Evolutionary conservation across 306 rosid genomes (phyloP), one percentile per base, ranked within the genome.

Genomic region (Ormosia semicastrata): DNA sequence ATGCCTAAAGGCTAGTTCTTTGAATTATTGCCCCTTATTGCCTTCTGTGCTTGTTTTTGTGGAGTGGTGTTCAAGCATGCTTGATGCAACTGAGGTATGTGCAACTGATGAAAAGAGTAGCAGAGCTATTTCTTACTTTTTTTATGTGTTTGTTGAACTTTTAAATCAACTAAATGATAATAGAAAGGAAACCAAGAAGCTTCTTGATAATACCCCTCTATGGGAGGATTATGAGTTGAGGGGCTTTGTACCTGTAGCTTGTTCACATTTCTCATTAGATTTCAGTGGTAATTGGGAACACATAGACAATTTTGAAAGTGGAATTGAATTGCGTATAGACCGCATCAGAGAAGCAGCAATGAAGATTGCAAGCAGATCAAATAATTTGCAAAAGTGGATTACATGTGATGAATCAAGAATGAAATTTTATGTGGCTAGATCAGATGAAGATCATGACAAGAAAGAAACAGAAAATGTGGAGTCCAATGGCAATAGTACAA

Each of bases 141-240:
- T 91, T 66, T 87, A 82, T 63, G 83, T 78, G 71, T 87, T 88
- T 72, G 62, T 81, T 64, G 83, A 86, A 66, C 97, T 96, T 70
- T 77, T 89, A 7, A 81, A 82, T 84, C 79, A 52, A 69, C 60
- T 91, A 50, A 82, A 68, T 47, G 79, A 40, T 41, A 41, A 76
- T 14, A 83, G 66, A 15, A 75, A 62, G 58, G 91, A 82, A 73
- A 82, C 81, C 64, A 47, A 37, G 57, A 82, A 66, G 59, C 85
- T 47, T 80, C 56, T 81, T 9, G 83, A 81, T 76, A 66, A 62
- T 73, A 75, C 76, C 58, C 92, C 99, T 78, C 86, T 96, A 7
- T 96, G 99, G 99, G 99, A 96, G 83, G 99, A 93, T 86, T 92
- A 84, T 79, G 99, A 93, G 81, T 88, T 96, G 89, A 89, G 98